These are phyloP conservation scores for Trichoderma reesei DNA, from an alignment of 495 filamentous ascomycete species.

Conservation along the genomic window DNA sequence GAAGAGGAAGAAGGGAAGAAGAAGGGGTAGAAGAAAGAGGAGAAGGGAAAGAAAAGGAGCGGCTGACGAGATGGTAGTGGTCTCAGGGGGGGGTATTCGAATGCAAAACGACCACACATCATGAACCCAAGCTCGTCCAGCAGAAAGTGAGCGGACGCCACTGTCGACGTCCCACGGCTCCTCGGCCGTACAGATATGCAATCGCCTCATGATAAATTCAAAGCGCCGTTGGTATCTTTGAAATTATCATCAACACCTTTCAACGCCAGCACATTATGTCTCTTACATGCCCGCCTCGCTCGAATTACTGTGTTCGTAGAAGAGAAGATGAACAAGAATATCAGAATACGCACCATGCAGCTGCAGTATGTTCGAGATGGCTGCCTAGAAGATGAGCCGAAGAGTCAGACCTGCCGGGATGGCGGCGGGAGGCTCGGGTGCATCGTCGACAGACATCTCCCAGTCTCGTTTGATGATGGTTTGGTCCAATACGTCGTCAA, in stretches of 20 bases:
- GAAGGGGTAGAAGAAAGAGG: not conserved
- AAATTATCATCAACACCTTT: conserved; percentile 8
- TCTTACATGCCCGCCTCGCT: not conserved
- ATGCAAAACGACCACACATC: not conserved
- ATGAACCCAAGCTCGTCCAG: not conserved
- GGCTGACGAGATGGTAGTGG: not conserved
- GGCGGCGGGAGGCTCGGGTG: not conserved
- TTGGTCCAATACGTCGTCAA: conserved; percentile 28
- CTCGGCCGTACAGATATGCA: not conserved
- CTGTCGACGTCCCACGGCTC: not conserved
- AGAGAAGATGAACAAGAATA: not conserved
- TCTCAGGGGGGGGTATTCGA: not conserved
- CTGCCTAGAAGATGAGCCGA: not conserved
- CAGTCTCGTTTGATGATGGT: conserved; percentile 37
- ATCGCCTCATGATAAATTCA: not conserved
- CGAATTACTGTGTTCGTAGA: not conserved
- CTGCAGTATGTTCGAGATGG: not conserved
- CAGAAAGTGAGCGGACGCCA: not conserved
- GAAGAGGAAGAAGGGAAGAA: not conserved
- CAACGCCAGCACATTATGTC: not conserved
- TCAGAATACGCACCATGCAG: not conserved
- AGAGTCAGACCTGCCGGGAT: not conserved
- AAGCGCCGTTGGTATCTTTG: conserved; percentile 5
- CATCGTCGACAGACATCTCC: conserved; percentile 41
- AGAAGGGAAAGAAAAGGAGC: not conserved